Evolutionary conservation across 2,329 filamentous ascomycete genomes (phyloP), one percentile per base, ranked within the genome.

Genomic region (Aspergillus amoenus): DNA sequence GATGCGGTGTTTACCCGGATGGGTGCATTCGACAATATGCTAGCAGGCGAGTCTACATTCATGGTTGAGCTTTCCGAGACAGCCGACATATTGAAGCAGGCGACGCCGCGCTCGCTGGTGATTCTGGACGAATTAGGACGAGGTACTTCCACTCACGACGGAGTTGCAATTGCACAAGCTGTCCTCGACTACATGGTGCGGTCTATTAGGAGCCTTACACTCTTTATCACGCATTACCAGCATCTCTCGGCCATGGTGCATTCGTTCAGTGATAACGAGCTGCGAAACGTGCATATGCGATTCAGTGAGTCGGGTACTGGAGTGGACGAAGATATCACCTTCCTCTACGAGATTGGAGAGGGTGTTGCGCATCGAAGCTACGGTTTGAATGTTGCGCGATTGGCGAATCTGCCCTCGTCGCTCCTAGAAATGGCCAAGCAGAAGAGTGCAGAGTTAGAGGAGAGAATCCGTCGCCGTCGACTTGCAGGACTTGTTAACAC

Each of bases 181-280:
- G 94, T 99, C 5, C 81, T 99, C 5, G 86, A 93, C 58, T 88
- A 95, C 68, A 84, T 97, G 60, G 88, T 95, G 24, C 82, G 86
- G 22, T 84, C 92, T 15, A 83, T 88, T 0, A 81, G 83, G 52
- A 91, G 91, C 60, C 81, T 97, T 46, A 96, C 91, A 5, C 81
- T 99, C 42, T 99, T 99, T 79, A 96, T 99, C 73, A 99, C 94
- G 3, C 94, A 99, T 76, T 99, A 99, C 73, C 94, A 99, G 76
- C 88, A 88, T 63, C 83, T 99, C 1, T 81, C 83, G n/a, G 85
- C 87, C 9, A 82, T 96, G 61, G 88, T 87, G 9, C 83, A 86
- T 24, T 86, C 85, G 1, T 89, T 95, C 57, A 79, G 80, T 13
- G 73, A 80, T 6, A 81, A 82, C 1, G 88, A 85, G 67, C 71